phyloP scores from a whole-genome alignment of 106 monocot genomes.

The Agapanthus africanus region DNA sequence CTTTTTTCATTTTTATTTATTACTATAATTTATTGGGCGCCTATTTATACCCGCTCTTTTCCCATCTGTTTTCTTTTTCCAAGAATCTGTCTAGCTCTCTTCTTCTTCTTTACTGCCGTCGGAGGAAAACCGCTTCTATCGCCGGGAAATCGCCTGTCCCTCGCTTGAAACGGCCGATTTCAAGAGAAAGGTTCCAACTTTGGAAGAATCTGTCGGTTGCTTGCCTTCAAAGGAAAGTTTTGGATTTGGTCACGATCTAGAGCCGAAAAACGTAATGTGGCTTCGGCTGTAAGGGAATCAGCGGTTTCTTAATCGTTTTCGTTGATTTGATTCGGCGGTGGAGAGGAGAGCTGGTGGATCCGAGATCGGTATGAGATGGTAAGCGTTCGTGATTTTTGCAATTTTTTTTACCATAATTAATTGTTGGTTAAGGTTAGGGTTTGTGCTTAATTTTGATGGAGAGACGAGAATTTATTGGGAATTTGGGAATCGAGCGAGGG shows the following conservation, averaged over 20 bases:
- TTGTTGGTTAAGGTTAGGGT: background rate
- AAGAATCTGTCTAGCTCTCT: background rate
- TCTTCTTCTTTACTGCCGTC: background rate
- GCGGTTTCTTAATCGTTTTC: background rate
- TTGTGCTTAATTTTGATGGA: background rate
- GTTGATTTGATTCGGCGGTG: background rate
- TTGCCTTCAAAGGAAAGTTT: background rate
- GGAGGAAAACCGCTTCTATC: background rate
- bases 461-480: background rate
- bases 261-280: background rate
- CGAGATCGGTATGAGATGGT: constrained; percentile 2
- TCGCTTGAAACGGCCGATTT: background rate
- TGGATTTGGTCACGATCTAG: background rate
- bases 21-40: background rate
- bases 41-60: constrained; percentile 7
- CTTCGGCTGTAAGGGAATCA: background rate
- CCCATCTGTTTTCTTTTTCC: background rate
- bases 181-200: background rate
- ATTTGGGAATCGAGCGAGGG: background rate
- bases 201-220: background rate
- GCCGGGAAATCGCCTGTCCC: background rate
- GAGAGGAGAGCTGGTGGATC: background rate
- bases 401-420: background rate
- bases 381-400: background rate
- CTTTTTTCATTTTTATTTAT: too few species aligned